These are phyloP conservation scores for Lipomyces spencermartinsiae DNA, from an alignment of 805 yeast species.

Conservation along the genomic window DNA sequence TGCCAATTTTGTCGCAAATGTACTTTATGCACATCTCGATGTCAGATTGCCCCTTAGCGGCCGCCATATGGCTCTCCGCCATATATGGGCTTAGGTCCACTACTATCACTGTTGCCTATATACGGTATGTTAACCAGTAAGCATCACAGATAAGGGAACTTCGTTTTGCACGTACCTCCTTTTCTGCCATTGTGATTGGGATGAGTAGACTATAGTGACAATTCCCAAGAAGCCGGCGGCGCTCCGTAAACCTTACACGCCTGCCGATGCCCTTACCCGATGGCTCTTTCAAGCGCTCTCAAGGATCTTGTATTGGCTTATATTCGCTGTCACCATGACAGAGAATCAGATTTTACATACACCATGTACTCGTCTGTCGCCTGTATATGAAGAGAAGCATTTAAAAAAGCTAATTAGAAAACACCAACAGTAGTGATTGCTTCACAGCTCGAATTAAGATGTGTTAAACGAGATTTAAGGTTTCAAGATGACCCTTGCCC, in stretches of 20 bases:
- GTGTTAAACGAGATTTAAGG: not conserved
- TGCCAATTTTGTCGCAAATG: slow-evolving; percentile 50
- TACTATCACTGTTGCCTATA: slow-evolving; percentile 53
- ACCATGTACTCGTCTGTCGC: not conserved
- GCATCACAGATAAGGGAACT: not conserved
- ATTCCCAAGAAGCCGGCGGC: no score
- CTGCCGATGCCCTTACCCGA: not conserved
- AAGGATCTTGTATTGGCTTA: not conserved
- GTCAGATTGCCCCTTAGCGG: slow-evolving; percentile 26
- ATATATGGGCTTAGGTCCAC: slow-evolving; percentile 55
- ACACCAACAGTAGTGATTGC: not conserved
- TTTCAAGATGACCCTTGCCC: not conserved
- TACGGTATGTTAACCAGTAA: not conserved
- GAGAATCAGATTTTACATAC: not conserved
- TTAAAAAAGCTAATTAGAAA: not conserved
- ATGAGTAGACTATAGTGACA: no score
- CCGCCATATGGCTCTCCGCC: slow-evolving; percentile 36
- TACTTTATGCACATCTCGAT: slow-evolving; percentile 46
- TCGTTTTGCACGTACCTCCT: slow-evolving; percentile 37
- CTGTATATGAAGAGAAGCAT: not conserved
- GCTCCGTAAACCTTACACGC: no score
- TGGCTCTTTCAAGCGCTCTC: not conserved
- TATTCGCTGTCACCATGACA: not conserved
- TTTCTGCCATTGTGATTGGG: slow-evolving; percentile 37
- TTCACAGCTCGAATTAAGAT: not conserved